Evolutionary conservation across 169 alveolate species (phyloP).

Genomic region (Plasmodium reichenowi): DNA sequence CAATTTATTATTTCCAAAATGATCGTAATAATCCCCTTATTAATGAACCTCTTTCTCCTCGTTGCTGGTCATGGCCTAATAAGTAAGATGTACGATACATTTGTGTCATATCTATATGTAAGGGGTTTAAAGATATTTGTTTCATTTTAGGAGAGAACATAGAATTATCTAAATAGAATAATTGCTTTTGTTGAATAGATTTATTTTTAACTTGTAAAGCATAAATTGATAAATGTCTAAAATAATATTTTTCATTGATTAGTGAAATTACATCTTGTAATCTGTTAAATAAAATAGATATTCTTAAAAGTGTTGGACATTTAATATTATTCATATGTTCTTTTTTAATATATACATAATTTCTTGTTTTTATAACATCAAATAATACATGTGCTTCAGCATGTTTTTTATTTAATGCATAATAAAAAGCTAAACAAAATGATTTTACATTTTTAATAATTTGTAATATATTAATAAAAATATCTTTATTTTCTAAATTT

Average conservation of each 20-base stretch:
- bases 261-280: conserved; percentile 66
- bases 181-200: conserved; percentile 2
- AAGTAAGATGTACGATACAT: conserved; percentile 18
- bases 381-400: conserved; percentile 84
- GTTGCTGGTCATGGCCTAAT: conserved; percentile 11
- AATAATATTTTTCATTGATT: conserved; percentile 42
- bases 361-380: conserved; percentile 82
- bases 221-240: conserved; percentile 49
- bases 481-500: conserved; percentile 48
- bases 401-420: conserved; percentile 70
- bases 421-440: conserved; percentile 79
- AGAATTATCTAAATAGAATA: conserved; percentile 46
- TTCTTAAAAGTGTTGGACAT: conserved; percentile 75
- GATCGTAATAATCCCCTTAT: conserved; percentile 36
- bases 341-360: conserved; percentile 46
- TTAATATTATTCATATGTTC: conserved; percentile 12
- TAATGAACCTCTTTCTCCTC: conserved; percentile 29
- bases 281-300: conserved; percentile 73
- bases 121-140: conserved; percentile 21
- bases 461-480: conserved; percentile 83
- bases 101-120: conserved; percentile 42
- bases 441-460: conserved; percentile 79
- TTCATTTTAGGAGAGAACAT: conserved; percentile 34
- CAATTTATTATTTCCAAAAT: conserved; percentile 25
- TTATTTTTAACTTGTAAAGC: conserved; percentile 66